Evolutionary conservation across 305 asterid species (phyloP).

Genomic region (Solanum chacoense): DNA sequence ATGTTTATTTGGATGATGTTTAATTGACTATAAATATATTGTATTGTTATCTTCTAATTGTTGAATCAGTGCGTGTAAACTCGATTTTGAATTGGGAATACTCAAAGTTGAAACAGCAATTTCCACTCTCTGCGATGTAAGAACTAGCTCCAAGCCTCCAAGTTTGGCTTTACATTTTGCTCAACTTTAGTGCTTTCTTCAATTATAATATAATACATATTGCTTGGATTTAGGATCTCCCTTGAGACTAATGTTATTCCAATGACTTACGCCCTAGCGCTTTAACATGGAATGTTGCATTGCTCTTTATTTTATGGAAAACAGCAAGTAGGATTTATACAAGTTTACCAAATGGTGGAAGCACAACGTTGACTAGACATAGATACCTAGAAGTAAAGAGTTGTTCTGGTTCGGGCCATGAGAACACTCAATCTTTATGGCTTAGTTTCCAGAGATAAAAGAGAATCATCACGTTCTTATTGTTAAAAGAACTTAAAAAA

Average conservation of each 20-base stretch:
- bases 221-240: not conserved
- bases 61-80: not conserved
- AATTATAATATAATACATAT: not conserved
- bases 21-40: not conserved
- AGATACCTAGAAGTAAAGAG: not conserved
- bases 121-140: not conserved
- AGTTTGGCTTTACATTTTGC: not conserved
- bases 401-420: not conserved
- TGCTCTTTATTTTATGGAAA: not conserved
- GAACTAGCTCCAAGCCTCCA: not conserved
- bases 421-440: not conserved
- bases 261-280: not conserved
- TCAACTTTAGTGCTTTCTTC: not conserved
- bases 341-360: not conserved
- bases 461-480: not conserved
- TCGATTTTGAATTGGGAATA: not conserved
- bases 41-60: not conserved
- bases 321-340: not conserved
- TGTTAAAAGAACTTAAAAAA: not conserved
- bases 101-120: not conserved
- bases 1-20: not conserved
- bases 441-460: not conserved
- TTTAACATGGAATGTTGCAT: not conserved
- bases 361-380: not conserved
- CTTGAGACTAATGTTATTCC: not conserved